These are phyloP conservation scores for Blastosporella zonata DNA, from an alignment of 1,284 basidiomycete species.

Conservation along the genomic window DNA sequence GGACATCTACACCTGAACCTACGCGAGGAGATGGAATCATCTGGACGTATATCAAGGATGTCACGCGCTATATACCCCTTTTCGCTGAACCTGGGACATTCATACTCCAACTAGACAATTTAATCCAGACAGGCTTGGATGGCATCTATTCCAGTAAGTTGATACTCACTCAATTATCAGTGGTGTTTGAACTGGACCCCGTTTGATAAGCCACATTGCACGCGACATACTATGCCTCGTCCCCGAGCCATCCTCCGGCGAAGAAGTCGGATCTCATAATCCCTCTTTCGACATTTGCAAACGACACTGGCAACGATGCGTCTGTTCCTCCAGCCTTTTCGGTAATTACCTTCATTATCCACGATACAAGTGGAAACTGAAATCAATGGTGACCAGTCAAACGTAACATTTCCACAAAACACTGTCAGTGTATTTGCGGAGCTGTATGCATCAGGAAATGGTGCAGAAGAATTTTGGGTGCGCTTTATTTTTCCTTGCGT, in stretches of 20 bases:
- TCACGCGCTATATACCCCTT: conserved; percentile 66
- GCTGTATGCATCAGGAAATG: conserved; percentile 70
- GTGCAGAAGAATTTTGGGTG: conserved; percentile 77
- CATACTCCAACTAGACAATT: conserved; percentile 69
- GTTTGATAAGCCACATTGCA: conserved; percentile 51
- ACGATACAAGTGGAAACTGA: not conserved
- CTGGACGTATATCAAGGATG: conserved; percentile 78
- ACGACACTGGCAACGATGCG: conserved; percentile 59
- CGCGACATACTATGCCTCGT: conserved; percentile 69
- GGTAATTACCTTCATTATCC: conserved; percentile 34
- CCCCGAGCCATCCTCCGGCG: conserved; percentile 49
- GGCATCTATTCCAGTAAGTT: conserved; percentile 67
- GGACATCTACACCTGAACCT: conserved; percentile 77
- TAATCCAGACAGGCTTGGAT: conserved; percentile 52
- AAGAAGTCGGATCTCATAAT: conserved; percentile 61
- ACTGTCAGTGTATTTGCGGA: conserved; percentile 68
- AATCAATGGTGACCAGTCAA: conserved; percentile 39
- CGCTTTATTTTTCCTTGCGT: conserved; percentile 11
- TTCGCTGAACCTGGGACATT: conserved; percentile 65
- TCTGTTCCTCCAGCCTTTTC: conserved; percentile 73
- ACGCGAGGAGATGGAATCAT: conserved; percentile 64
- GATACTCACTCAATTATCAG: too few relatives aligned
- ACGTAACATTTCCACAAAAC: conserved; percentile 68
- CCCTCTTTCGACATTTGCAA: conserved; percentile 61
- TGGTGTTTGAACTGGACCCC: not conserved